Evolutionary conservation across 2,329 filamentous ascomycete genomes (phyloP).

Genomic region (Aureobasidium leucospermi): DNA sequence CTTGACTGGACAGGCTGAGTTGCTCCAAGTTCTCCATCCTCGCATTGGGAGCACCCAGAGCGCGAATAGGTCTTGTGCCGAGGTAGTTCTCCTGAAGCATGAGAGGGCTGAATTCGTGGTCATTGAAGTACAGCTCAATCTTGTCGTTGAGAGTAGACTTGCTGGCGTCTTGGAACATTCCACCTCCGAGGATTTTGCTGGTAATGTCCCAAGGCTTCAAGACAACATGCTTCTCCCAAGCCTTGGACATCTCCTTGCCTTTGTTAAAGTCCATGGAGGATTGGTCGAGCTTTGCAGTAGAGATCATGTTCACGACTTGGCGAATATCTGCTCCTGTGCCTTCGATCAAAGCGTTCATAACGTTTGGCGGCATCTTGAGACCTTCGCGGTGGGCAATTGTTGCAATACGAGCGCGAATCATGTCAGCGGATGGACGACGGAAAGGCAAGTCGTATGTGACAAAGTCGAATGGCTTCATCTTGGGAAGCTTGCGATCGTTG

Average conservation of each 20-base stretch:
- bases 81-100: slow-evolving; percentile 99
- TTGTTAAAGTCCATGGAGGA: slow-evolving; percentile 73
- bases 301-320: slow-evolving; percentile 98
- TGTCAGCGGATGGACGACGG: slow-evolving; percentile 79
- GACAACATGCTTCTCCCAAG: slow-evolving; percentile 96
- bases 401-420: slow-evolving; percentile 85
- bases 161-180: slow-evolving; percentile 76
- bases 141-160: slow-evolving; percentile 92
- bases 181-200: slow-evolving; percentile 80
- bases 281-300: slow-evolving; percentile 84
- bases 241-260: slow-evolving; percentile 89
- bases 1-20: slow-evolving; percentile 79
- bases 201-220: slow-evolving; percentile 98
- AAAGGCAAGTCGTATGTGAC: slow-evolving; percentile 81
- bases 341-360: slow-evolving; percentile 90
- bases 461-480: slow-evolving; percentile 97
- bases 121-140: slow-evolving; percentile 98
- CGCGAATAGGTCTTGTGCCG: slow-evolving; percentile 64
- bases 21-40: slow-evolving; percentile 69
- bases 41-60: slow-evolving; percentile 43
- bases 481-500: slow-evolving; percentile 85
- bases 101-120: slow-evolving; percentile 92
- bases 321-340: slow-evolving; percentile 93
- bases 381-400: slow-evolving; percentile 92
- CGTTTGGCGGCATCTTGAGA: slow-evolving; percentile 71